These are phyloP conservation scores for Boletus fagicola DNA, from an alignment of 768 basidiomycete genomes.

Conservation along the genomic window DNA sequence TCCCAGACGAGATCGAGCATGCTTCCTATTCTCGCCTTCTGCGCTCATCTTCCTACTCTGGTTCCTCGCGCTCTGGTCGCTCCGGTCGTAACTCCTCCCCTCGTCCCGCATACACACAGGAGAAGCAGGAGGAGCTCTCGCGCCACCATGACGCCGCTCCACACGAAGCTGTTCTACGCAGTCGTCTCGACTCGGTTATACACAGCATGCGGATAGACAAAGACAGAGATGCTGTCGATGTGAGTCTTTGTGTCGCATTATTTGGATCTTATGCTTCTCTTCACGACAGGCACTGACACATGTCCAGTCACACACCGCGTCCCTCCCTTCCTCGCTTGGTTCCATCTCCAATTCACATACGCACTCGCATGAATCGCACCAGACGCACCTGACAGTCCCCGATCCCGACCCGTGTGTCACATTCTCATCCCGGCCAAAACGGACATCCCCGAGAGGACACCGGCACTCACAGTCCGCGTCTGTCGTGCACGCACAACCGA, in stretches of 20 bases:
- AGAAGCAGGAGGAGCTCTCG: conserved; percentile 21
- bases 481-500: conserved; percentile 1
- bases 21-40: conserved; percentile 24
- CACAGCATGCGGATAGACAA: conserved; percentile 30
- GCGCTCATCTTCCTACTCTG: conserved; percentile 28
- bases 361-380: conserved; percentile 29
- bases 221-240: conserved; percentile 21
- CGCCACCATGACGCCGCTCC: conserved; percentile 38
- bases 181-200: conserved; percentile 53
- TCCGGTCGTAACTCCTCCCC: conserved; percentile 22
- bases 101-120: conserved; percentile 10
- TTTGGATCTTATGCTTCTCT: conserved; percentile 13
- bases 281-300: conserved; percentile 19
- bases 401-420: conserved; percentile 18
- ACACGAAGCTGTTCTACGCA: conserved; percentile 53
- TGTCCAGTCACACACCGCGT: conserved; percentile 26
- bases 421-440: conserved; percentile 4
- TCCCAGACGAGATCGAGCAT: conserved; percentile 35
- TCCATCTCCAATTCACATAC: conserved; percentile 27
- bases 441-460: conserved; percentile 1
- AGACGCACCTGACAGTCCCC: conserved; percentile 21
- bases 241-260: conserved; percentile 15
- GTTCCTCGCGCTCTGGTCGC: conserved; percentile 26
- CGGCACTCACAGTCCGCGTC: conserved; percentile 18
- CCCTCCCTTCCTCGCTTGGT: conserved; percentile 30